A percentile compares a stretch with the other conserved stretches of the same genome.
Evolutionary conservation across 306 rosid genomes (phyloP).

Genomic region (Hylodesmum podocarpum): DNA sequence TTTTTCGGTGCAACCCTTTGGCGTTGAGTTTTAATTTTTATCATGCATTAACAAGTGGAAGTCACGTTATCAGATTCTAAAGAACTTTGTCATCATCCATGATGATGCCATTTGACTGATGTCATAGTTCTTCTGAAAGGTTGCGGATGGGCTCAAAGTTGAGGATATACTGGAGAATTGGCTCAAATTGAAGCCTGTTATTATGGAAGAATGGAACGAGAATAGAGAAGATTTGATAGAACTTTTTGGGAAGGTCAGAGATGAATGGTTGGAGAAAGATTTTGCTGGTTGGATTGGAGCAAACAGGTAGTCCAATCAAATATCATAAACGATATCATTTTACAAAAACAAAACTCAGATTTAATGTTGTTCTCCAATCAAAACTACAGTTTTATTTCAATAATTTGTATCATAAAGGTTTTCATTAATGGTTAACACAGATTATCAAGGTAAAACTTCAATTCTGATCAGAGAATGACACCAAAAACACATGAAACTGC

Average conservation of each 20-base stretch:
- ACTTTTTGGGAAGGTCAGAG: slow-evolving; percentile 81
- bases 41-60: slow-evolving; percentile 12
- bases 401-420: too few species aligned
- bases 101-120: slow-evolving; percentile 30
- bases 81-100: slow-evolving; percentile 29
- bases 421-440: too few species aligned
- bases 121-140: slow-evolving; percentile 57
- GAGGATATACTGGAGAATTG: slow-evolving; percentile 81
- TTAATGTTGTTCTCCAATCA: too few species aligned
- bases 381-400: too few species aligned
- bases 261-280: slow-evolving; percentile 83
- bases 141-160: slow-evolving; percentile 70
- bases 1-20: neutral
- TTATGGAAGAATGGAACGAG: slow-evolving; percentile 81
- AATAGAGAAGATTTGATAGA: slow-evolving; percentile 58
- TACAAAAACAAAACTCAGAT: too few species aligned
- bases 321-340: neutral
- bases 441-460: too few species aligned
- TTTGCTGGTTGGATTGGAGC: slow-evolving; percentile 76
- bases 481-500: too few species aligned
- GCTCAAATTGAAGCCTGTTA: slow-evolving; percentile 65
- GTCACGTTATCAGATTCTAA: slow-evolving; percentile 17
- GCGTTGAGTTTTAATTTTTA: neutral
- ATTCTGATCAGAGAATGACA: too few species aligned
- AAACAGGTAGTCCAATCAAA: slow-evolving; percentile 64